Evolutionary conservation across 2,329 filamentous ascomycete species (phyloP), one percentile per base, ranked within the genome.

Genomic region (Diaporthe sp.): DNA sequence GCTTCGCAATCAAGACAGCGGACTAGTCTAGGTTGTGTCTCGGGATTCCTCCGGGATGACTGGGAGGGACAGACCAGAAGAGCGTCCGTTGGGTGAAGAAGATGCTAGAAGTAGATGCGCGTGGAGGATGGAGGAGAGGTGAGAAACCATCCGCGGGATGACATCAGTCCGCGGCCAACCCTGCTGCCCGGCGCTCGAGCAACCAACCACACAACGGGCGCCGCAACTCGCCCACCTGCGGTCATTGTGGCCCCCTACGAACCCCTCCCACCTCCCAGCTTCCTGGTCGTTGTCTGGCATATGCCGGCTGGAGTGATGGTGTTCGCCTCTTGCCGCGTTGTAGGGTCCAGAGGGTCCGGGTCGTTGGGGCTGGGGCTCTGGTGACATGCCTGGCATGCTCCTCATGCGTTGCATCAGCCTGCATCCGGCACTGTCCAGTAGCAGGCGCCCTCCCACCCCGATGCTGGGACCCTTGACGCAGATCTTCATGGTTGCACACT

Each of bases 361-460:
- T 25, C 44, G 44, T 68, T 37, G 47, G n/a, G 47, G 47, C 65
- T 28, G 47, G 47, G 65, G 49, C 65, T 70, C 65, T 70, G 47
- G 34, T 55, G 49, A 55, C 49, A 28, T 65, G 39, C 42, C 31
- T 7, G 42, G 42, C 42, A 47, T 53, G 28, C 47, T 61, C 42
- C 28, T 49, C 34, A 61, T 53, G 70, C 60, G 71, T 65, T 73
- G 71, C 47, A 70, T 70, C 65, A 70, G 65, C 65, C 49, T 55
- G 65, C 65, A 55, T 73, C 49, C 61, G 58, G 39, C 49, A 13
- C 42, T 22, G 4, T 51, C 70, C 55, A 31, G 47, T 31, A 15
- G 22, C 44, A 61, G 28, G 42, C 47, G 42, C 9, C 34, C 20
- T 53, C 28, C 5, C 25, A 42, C n/a, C 15, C 25, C 34, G 37